Percentiles rank a stretch among this genome's conserved stretches.
These are phyloP conservation scores for Plasmodium knowlesi DNA, from an alignment of 169 alveolate genomes.

Conservation along the genomic window DNA sequence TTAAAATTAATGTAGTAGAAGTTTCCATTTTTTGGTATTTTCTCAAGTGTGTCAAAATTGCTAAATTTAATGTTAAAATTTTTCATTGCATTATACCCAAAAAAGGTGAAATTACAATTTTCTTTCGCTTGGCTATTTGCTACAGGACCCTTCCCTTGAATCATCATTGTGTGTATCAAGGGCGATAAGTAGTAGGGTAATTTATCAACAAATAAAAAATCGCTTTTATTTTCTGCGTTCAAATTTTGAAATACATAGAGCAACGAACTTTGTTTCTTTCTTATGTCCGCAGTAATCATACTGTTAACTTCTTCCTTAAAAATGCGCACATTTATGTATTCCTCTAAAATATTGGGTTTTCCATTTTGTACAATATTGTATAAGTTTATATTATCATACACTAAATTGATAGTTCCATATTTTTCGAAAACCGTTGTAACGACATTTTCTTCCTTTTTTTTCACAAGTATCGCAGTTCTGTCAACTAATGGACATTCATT, in stretches of 20 bases:
- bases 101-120: constrained; percentile 57
- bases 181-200: constrained; percentile 70
- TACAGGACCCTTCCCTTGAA: constrained; percentile 51
- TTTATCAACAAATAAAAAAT: constrained; percentile 67
- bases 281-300: constrained; percentile 67
- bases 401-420: constrained; percentile 20
- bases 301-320: constrained; percentile 58
- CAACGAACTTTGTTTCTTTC: constrained; percentile 62
- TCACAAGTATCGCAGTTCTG: constrained; percentile 50
- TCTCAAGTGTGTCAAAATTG: constrained; percentile 29
- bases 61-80: constrained; percentile 54
- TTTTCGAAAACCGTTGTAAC: constrained; percentile 54
- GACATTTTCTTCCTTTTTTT: constrained; percentile 35
- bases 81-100: constrained; percentile 56
- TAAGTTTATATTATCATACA: constrained; percentile 52
- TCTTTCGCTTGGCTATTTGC: constrained; percentile 1
- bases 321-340: constrained; percentile 59
- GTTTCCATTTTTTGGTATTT: constrained; percentile 53
- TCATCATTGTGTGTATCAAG: constrained; percentile 52
- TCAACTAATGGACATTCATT: constrained; percentile 61
- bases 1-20: constrained; percentile 61
- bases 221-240: constrained; percentile 22
- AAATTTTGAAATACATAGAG: constrained; percentile 70
- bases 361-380: constrained; percentile 43
- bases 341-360: constrained; percentile 39